Base-by-base conservation (phyloP, 495 filamentous ascomycete genomes). In the Pseudoneurospora amorphoporcata region DNA sequence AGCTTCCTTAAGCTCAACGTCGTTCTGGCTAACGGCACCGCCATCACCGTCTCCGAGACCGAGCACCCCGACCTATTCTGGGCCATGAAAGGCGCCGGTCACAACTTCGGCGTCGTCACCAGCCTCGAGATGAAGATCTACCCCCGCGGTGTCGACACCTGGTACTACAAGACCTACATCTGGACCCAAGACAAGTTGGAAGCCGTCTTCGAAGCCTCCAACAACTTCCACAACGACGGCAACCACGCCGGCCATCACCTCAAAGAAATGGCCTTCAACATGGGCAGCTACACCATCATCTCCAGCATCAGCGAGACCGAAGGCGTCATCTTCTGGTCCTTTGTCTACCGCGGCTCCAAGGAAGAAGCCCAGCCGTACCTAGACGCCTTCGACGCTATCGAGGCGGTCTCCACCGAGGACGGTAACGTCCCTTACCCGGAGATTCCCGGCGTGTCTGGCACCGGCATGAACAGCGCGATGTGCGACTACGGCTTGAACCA, bases 51-150 rank as follows among this genome's bases (percentile, higher is more conserved):
- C 32, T 72, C 83, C 65, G 65, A 79, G 8, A 72, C 83, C 58
- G 65, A 79, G 8, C 77, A 79, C 68, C 78, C 83, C 9, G 84
- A 89, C 35, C 83, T 89, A 69, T 89, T 80, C 76, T 89, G 87
- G 86, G 88, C 82, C 8, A 75, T 91, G 69, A 80, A 81, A 65
- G 89, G 89, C 5, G 88, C 88, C 40, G 88, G 88, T 6, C 86
- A 88, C 76, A 90, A 90, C 77, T 90, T 90, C 71, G 89, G 88
- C 68, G 87, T 90, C 76, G 84, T 91, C 35, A 85, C 82, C 14
- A 84, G 82, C 9, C 76, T 85, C 39, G 84, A 81, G 32, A 74
- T 75, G 47, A 85, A 85, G 77, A 80, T 87, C 68, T 87, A 85
- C 76, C 83, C 86, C 40, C 53, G 75, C 45, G 32, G 43, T 23